A percentile compares a stretch with the other conserved stretches of the same genome.
phyloP scores from a whole-genome alignment of 2,329 filamentous ascomycete genomes.

The Atkinsonella texensis region DNA sequence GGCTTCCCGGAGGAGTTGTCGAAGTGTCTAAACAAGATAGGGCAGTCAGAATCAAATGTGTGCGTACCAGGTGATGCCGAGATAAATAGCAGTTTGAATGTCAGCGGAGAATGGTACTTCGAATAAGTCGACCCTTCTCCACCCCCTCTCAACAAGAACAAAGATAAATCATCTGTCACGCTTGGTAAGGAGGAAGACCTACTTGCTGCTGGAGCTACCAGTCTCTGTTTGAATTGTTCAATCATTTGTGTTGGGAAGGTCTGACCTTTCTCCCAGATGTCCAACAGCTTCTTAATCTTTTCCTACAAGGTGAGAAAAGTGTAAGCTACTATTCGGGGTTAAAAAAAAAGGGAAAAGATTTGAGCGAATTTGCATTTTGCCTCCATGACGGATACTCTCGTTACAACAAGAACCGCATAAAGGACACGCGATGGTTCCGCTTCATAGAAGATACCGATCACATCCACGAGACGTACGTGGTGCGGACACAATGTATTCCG shows the following conservation, averaged over 20 bases:
- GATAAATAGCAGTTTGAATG: no score
- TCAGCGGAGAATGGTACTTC: no score
- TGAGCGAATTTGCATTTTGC: constrained; percentile 11
- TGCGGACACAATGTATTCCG: not conserved
- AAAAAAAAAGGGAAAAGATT: constrained; percentile 1
- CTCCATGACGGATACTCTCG: constrained; percentile 12
- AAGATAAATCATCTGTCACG: not conserved
- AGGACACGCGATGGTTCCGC: not conserved
- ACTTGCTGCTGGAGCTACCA: constrained; percentile 54
- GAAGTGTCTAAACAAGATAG: constrained; percentile 42
- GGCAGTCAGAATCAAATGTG: constrained; percentile 4
- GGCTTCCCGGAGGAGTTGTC: constrained; percentile 59
- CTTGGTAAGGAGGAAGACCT: constrained; percentile 30
- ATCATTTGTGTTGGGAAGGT: constrained; percentile 80
- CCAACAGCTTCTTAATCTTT: constrained; percentile 85
- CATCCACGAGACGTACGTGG: not conserved
- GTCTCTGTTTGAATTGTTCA: constrained; percentile 67
- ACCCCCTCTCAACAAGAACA: not conserved
- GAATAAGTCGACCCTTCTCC: no score
- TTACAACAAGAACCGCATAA: not conserved
- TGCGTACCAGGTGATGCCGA: not conserved
- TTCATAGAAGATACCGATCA: not conserved
- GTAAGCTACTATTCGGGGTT: constrained; percentile 25
- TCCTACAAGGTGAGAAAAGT: constrained; percentile 51
- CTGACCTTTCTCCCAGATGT: constrained; percentile 94